These are phyloP conservation scores for Plantago major DNA, from an alignment of 257 asterid genomes.

Conservation along the genomic window DNA sequence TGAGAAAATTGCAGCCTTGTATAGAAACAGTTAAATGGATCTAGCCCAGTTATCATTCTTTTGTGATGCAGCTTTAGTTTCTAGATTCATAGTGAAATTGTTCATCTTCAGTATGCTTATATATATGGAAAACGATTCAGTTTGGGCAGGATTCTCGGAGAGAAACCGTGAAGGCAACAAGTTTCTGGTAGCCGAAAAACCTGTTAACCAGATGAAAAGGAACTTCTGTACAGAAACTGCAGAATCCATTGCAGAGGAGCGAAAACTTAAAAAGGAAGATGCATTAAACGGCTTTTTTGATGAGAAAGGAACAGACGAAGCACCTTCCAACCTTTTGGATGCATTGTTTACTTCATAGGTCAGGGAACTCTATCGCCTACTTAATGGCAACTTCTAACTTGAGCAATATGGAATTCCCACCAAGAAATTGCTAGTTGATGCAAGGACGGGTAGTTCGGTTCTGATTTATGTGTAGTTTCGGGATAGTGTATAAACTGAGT, in stretches of 20 bases:
- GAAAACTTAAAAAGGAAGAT: slow-evolving; percentile 63
- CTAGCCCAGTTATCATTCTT: not conserved
- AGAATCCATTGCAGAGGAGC: slow-evolving; percentile 70
- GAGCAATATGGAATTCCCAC: not conserved
- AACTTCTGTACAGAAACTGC: slow-evolving; percentile 60
- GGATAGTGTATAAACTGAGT: not conserved
- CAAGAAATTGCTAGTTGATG: too few relatives aligned
- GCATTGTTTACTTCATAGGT: slow-evolving; percentile 53
- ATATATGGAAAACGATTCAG: slow-evolving; percentile 32
- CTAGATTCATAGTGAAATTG: slow-evolving; percentile 1
- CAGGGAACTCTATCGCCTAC: slow-evolving; percentile 1
- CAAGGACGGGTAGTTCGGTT: too few relatives aligned
- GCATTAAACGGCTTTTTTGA: slow-evolving; percentile 54
- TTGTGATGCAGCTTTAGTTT: not conserved
- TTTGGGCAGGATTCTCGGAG: slow-evolving; percentile 97
- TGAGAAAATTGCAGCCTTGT: too few relatives aligned
- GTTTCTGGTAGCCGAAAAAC: slow-evolving; percentile 76
- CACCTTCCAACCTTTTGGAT: slow-evolving; percentile 64
- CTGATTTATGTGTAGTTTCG: too few relatives aligned
- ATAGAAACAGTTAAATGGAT: too few relatives aligned
- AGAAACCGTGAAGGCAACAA: slow-evolving; percentile 93
- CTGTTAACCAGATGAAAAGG: slow-evolving; percentile 44
- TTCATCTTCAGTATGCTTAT: slow-evolving; percentile 1
- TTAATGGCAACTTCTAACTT: slow-evolving; percentile 6
- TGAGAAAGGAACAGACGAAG: slow-evolving; percentile 43